These are phyloP conservation scores for Orobanche coerulescens DNA, from an alignment of 257 asterid genomes.

Conservation along the genomic window DNA sequence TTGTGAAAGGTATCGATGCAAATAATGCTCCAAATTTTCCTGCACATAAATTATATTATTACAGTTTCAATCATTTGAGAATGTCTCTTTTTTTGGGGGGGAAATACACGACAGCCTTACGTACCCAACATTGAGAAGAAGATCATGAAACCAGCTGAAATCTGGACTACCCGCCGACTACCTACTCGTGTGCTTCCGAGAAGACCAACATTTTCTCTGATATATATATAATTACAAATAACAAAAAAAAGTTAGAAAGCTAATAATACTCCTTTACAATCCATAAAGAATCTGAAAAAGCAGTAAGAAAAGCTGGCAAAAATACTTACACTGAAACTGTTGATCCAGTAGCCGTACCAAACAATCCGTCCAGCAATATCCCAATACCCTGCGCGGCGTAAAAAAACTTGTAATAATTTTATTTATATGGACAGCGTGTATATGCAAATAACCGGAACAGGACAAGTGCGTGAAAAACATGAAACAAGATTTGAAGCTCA, in stretches of 20 bases:
- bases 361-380: conserved; percentile 71
- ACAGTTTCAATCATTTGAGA: background rate
- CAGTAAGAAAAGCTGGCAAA: background rate
- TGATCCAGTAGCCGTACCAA: conserved; percentile 79
- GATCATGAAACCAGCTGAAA: conserved; percentile 95
- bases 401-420: background rate
- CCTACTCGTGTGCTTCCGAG: conserved; percentile 98
- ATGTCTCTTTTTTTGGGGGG: background rate
- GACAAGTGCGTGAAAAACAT: background rate
- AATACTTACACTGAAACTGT: conserved; percentile 81
- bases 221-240: background rate
- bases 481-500: background rate
- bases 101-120: background rate
- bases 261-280: background rate
- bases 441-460: background rate
- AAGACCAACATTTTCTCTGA: conserved; percentile 91
- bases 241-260: background rate
- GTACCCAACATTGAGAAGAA: conserved; percentile 80
- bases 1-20: conserved; percentile 92
- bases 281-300: background rate
- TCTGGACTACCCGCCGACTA: conserved; percentile 85
- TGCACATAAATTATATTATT: conserved; percentile 28
- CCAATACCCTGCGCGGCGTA: conserved; percentile 65
- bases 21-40: conserved; percentile 96
- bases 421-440: too few species aligned